Conservation (phyloP, 1,284 basidiomycete genomes). For the Cutaneotrichosporon mucoides region DNA sequence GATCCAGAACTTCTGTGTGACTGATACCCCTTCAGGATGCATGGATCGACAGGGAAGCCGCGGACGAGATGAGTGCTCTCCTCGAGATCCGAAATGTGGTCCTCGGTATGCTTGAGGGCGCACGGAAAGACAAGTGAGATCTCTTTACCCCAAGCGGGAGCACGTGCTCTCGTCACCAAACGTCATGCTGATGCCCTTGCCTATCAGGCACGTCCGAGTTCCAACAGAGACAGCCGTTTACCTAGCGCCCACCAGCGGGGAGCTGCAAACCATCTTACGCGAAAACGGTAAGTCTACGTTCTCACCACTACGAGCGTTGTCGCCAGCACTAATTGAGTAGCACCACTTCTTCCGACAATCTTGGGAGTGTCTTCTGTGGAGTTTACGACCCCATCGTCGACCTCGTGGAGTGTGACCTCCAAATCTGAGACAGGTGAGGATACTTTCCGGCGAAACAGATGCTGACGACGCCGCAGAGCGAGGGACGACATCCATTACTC, state of each 20-base stretch:
- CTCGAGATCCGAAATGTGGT: slow-evolving; percentile 27
- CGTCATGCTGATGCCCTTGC: slow-evolving; percentile 1
- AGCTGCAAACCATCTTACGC: slow-evolving; percentile 9
- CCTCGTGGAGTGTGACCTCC: slow-evolving; percentile 28
- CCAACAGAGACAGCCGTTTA: slow-evolving; percentile 19
- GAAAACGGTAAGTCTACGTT: slow-evolving; percentile 22
- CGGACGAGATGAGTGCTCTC: slow-evolving; percentile 26
- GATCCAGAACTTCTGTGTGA: background rate
- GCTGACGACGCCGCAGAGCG: background rate
- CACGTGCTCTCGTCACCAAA: background rate
- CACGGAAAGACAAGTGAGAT: slow-evolving; percentile 35
- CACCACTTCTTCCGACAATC: slow-evolving; percentile 61
- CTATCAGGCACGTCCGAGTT: slow-evolving; percentile 7
- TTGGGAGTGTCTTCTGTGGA: slow-evolving; percentile 69
- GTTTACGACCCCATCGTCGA: background rate
- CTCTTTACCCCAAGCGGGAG: no score
- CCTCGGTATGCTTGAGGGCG: slow-evolving; percentile 30
- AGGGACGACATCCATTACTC: slow-evolving; percentile 17
- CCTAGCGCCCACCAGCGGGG: slow-evolving; percentile 1
- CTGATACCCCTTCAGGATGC: background rate
- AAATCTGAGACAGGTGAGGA: background rate
- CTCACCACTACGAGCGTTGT: background rate
- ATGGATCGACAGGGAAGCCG: slow-evolving; percentile 1
- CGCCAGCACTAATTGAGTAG: slow-evolving; percentile 45
- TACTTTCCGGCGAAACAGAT: background rate